These are phyloP conservation scores for Aquilaria sinensis DNA, from an alignment of 345 rosid species.

Conservation along the genomic window DNA sequence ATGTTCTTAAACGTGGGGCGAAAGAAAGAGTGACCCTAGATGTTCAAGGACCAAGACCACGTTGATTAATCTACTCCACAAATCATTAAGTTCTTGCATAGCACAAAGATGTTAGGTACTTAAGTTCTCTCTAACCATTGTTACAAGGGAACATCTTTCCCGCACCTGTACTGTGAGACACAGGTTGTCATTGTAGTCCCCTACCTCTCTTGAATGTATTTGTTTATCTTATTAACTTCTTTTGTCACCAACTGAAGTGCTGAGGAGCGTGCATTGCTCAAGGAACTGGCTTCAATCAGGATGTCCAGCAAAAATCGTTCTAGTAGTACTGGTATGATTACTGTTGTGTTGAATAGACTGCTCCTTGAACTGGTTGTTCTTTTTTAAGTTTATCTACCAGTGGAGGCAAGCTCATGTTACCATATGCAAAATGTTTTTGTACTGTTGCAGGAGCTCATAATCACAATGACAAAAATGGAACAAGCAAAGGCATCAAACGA, in stretches of 20 bases:
- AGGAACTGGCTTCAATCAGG: slow-evolving; percentile 57
- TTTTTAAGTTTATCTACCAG: neutral
- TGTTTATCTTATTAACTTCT: slow-evolving; percentile 9
- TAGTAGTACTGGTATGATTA: slow-evolving; percentile 28
- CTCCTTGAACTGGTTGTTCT: neutral
- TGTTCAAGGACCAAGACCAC: too few species aligned
- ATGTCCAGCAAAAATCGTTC: slow-evolving; percentile 30
- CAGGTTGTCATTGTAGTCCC: neutral
- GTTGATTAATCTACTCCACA: too few species aligned
- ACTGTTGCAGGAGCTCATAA: slow-evolving; percentile 17
- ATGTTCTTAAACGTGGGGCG: too few species aligned
- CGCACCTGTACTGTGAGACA: neutral
- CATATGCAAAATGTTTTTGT: neutral
- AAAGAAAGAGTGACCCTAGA: too few species aligned
- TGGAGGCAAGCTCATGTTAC: too few species aligned
- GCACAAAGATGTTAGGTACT: too few species aligned
- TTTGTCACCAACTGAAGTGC: slow-evolving; percentile 37
- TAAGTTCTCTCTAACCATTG: neutral
- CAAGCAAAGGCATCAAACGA: slow-evolving; percentile 17
- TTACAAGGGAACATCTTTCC: slow-evolving; percentile 2
- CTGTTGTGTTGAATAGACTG: neutral
- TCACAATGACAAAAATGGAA: slow-evolving; percentile 9
- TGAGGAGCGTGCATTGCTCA: slow-evolving; percentile 52
- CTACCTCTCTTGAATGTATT: neutral
- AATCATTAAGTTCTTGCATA: too few species aligned